phyloP scores from a whole-genome alignment of 331 rosid species.

The Acacia pycnantha region DNA sequence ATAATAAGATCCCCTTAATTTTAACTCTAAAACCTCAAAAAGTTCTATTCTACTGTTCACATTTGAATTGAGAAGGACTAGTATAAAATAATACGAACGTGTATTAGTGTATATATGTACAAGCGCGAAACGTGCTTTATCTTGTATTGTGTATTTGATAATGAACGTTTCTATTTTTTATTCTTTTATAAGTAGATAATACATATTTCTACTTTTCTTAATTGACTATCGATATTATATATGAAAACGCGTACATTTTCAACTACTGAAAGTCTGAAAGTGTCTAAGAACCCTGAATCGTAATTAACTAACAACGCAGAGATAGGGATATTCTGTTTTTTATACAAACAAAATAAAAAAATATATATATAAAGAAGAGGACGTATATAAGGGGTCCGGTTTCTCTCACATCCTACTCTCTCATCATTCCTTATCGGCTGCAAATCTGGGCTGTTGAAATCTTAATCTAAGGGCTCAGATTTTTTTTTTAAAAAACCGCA shows the following conservation, averaged over 20 bases:
- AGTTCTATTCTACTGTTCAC: background rate
- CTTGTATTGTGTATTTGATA: background rate
- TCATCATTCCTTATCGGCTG: no score
- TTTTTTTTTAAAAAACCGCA: no score
- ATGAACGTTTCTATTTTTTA: background rate
- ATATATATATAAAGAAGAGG: background rate
- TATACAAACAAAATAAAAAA: background rate
- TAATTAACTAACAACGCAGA: background rate
- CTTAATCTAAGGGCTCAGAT: no score
- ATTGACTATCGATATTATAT: background rate
- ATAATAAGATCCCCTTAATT: no score
- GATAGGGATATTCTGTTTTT: background rate
- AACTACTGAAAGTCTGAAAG: background rate
- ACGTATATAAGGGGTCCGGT: no score
- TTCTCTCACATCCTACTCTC: no score
- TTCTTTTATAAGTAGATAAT: no score
- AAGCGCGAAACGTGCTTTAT: background rate
- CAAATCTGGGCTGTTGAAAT: no score
- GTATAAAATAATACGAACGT: background rate
- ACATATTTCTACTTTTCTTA: no score
- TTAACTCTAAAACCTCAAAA: no score
- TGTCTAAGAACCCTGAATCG: background rate
- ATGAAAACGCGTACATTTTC: background rate
- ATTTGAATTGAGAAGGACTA: background rate
- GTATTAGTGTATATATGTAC: background rate